These are phyloP conservation scores for Meyerozyma elateridarum DNA, from an alignment of 1,139 yeast species.

Conservation along the genomic window DNA sequence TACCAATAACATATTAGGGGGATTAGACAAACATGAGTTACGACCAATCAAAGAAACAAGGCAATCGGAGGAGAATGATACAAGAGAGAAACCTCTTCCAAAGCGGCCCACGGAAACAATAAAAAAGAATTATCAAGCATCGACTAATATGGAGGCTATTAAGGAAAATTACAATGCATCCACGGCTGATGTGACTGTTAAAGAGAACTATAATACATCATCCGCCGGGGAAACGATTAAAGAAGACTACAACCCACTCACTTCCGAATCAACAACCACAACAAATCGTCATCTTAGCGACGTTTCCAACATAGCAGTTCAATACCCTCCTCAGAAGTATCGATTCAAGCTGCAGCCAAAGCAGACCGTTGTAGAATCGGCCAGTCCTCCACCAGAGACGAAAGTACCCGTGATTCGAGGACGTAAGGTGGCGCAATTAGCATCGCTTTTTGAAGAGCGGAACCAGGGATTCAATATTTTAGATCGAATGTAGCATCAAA, in stretches of 20 bases:
- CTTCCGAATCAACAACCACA: too few species aligned
- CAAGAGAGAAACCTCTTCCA: too few species aligned
- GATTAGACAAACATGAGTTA: too few species aligned
- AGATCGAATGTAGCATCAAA: constrained; percentile 24
- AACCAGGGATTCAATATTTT: constrained; percentile 48
- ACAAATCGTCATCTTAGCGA: constrained; percentile 14
- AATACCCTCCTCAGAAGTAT: constrained; percentile 39
- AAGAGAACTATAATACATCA: constrained; percentile 7
- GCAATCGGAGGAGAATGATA: too few species aligned
- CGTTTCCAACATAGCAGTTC: constrained; percentile 24
- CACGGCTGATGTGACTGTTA: too few species aligned
- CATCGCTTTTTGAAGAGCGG: constrained; percentile 53
- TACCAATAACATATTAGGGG: constrained; percentile 15
- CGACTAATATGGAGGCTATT: too few species aligned
- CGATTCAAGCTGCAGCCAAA: constrained; percentile 17
- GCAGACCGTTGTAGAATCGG: neutral
- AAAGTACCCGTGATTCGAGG: constrained; percentile 49
- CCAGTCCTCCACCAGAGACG: constrained; percentile 9
- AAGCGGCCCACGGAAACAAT: too few species aligned
- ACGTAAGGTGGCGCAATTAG: constrained; percentile 51
- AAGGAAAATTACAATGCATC: too few species aligned
- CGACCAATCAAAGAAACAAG: too few species aligned
- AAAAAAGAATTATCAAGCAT: too few species aligned
- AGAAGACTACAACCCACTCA: constrained; percentile 8
- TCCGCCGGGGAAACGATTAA: constrained; percentile 7